These are phyloP conservation scores for Fistulifera solaris DNA, from an alignment of 108 stramenopile genomes.

Conservation along the genomic window DNA sequence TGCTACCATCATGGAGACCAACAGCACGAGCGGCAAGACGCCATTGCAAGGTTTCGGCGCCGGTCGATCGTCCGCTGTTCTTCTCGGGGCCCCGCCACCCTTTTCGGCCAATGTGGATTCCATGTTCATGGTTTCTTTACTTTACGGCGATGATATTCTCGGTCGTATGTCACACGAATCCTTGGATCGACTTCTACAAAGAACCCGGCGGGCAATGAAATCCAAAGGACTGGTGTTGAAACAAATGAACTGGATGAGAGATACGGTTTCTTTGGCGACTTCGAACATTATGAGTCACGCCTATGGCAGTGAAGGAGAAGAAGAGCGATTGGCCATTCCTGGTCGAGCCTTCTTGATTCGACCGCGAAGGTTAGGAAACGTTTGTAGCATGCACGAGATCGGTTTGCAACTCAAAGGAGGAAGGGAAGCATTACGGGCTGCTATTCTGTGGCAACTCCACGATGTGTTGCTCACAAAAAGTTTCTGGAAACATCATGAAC, in stretches of 20 bases:
- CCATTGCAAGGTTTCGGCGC: conserved; percentile 19
- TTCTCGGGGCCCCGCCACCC: conserved; percentile 69
- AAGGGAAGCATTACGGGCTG: conserved; percentile 65
- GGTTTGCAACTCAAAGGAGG: conserved; percentile 50
- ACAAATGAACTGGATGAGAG: conserved; percentile 59
- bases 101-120: conserved; percentile 59
- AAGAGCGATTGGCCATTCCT: conserved; percentile 46
- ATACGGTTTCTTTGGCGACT: conserved; percentile 57
- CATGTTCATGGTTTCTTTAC: conserved; percentile 56
- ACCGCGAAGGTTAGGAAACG: conserved; percentile 60
- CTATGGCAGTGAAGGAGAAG: conserved; percentile 59
- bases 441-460: conserved; percentile 79
- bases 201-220: conserved; percentile 33
- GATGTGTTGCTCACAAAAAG: conserved; percentile 74
- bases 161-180: conserved; percentile 46
- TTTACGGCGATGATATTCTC: conserved; percentile 78
- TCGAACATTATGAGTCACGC: conserved; percentile 57
- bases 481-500: conserved; percentile 68
- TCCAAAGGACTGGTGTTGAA: conserved; percentile 31
- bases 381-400: conserved; percentile 79
- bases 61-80: conserved; percentile 54
- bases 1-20: not conserved
- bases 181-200: conserved; percentile 40
- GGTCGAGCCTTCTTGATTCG: conserved; percentile 65
- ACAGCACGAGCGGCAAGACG: conserved; percentile 6